Percentiles rank a stretch among this genome's conserved stretches.
phyloP scores from a whole-genome alignment of 2,329 filamentous ascomycete species.

The Alternaria angustiovoidea region DNA sequence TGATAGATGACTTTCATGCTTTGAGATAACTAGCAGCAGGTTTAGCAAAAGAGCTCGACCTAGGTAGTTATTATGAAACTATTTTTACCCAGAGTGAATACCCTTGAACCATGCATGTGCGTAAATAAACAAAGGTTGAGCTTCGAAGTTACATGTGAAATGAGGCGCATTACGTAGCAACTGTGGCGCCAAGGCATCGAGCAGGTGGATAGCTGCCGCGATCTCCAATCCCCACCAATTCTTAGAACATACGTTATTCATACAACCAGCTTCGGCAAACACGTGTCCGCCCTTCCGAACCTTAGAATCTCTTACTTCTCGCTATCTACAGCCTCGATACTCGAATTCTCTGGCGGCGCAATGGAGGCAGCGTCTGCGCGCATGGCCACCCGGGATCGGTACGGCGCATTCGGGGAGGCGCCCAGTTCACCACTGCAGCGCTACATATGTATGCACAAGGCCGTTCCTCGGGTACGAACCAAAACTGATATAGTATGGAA shows the following conservation, averaged over 20 bases:
- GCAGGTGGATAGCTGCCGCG: conserved; percentile 16
- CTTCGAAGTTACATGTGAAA: conserved; percentile 9
- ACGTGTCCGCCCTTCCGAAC: conserved; percentile 3
- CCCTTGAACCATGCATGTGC: background rate
- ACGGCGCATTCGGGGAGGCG: conserved; percentile 80
- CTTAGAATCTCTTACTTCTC: background rate
- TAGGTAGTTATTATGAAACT: background rate
- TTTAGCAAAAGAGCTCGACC: background rate
- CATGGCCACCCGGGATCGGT: conserved; percentile 94
- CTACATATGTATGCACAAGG: conserved; percentile 73
- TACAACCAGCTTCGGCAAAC: conserved; percentile 12
- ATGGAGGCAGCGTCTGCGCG: conserved; percentile 96
- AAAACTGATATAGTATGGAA: conserved; percentile 20
- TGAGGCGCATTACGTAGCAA: conserved; percentile 25
- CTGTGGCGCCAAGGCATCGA: conserved; percentile 25
- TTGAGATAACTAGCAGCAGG: background rate
- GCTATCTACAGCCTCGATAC: background rate
- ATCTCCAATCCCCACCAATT: conserved; percentile 24
- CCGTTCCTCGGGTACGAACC: background rate
- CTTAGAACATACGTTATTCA: conserved; percentile 19
- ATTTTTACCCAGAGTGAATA: background rate
- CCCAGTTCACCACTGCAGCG: conserved; percentile 88
- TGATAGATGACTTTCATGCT: conserved; percentile 1
- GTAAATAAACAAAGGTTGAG: conserved; percentile 1
- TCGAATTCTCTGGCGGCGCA: conserved; percentile 24